Evolutionary conservation across 805 yeast genomes (phyloP).

Genomic region (Debaryomyces hansenii): DNA sequence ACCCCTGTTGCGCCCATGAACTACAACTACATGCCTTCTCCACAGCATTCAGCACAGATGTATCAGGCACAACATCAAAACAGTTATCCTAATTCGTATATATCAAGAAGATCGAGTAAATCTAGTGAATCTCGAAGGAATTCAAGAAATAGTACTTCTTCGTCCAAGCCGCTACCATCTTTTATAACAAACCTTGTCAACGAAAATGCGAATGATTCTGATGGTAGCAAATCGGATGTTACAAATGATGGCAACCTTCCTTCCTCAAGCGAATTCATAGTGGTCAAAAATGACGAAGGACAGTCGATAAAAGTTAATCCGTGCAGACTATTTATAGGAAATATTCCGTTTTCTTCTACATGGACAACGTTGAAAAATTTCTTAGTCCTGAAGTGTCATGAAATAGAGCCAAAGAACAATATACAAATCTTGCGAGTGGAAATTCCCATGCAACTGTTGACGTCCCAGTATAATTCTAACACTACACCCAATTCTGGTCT

Average conservation of each 20-base stretch:
- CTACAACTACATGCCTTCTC: conserved; percentile 3
- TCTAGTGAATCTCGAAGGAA: conserved; percentile 12
- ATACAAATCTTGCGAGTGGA: conserved; percentile 36
- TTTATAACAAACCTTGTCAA: conserved; percentile 26
- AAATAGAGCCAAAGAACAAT: conserved; percentile 24
- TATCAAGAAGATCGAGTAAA: conserved; percentile 12
- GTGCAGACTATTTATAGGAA: conserved; percentile 52
- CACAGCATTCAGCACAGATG: background rate
- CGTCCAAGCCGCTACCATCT: conserved; percentile 21
- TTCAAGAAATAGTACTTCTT: conserved; percentile 8
- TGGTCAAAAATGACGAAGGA: conserved; percentile 23
- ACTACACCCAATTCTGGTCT: background rate
- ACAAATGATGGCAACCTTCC: conserved; percentile 3
- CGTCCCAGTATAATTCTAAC: conserved; percentile 1
- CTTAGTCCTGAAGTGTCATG: conserved; percentile 21
- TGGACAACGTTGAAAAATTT: conserved; percentile 34
- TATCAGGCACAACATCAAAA: background rate
- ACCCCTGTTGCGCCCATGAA: background rate
- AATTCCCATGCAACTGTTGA: conserved; percentile 35
- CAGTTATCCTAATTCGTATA: conserved; percentile 3
- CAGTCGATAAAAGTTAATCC: conserved; percentile 38
- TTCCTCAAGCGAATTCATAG: conserved; percentile 10
- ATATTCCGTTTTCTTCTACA: conserved; percentile 50
- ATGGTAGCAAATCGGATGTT: conserved; percentile 4
- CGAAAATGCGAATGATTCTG: background rate